A percentile compares a stretch with the other conserved stretches of the same genome.
Evolutionary conservation across 2,329 filamentous ascomycete genomes (phyloP).

Genomic region (Penicillium sp.): DNA sequence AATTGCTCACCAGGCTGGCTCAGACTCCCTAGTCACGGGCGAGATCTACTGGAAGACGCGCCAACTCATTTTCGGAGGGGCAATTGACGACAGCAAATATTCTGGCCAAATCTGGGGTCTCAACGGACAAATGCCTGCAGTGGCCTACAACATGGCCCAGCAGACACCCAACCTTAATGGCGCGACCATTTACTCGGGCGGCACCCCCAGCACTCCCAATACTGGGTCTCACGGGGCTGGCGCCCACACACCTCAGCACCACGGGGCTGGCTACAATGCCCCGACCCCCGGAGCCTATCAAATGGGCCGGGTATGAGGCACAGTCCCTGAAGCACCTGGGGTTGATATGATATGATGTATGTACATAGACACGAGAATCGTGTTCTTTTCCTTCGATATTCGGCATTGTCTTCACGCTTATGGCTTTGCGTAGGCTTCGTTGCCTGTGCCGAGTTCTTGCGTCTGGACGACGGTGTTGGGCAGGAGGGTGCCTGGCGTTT

Average conservation of each 20-base stretch:
- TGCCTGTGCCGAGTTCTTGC: conserved; percentile 18
- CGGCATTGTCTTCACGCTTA: conserved; percentile 24
- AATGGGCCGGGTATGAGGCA: conserved; percentile 29
- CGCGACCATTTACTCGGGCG: conserved; percentile 49
- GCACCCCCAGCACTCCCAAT: conserved; percentile 67
- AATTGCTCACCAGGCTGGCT: conserved; percentile 85
- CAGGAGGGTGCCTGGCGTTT: conserved; percentile 32
- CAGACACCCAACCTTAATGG: conserved; percentile 57
- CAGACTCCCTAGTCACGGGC: conserved; percentile 88
- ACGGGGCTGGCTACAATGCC: conserved; percentile 55
- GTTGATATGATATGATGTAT: conserved; percentile 37
- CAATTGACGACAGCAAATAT: conserved; percentile 73
- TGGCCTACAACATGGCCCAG: conserved; percentile 46
- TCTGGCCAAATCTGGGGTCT: conserved; percentile 91
- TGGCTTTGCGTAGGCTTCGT: conserved; percentile 25
- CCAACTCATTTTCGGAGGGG: conserved; percentile 79
- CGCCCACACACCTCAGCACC: conserved; percentile 46
- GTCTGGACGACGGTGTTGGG: conserved; percentile 27
- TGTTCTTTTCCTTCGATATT: conserved; percentile 25
- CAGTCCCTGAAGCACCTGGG: conserved; percentile 3
- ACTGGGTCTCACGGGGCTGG: conserved; percentile 53
- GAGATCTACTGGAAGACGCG: conserved; percentile 93
- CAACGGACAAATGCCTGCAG: conserved; percentile 65
- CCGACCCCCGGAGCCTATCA: conserved; percentile 79
- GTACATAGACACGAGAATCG: conserved; percentile 36